Evolutionary conservation across 1,284 basidiomycete genomes (phyloP).

Genomic region (Apiotrichum gamsii): DNA sequence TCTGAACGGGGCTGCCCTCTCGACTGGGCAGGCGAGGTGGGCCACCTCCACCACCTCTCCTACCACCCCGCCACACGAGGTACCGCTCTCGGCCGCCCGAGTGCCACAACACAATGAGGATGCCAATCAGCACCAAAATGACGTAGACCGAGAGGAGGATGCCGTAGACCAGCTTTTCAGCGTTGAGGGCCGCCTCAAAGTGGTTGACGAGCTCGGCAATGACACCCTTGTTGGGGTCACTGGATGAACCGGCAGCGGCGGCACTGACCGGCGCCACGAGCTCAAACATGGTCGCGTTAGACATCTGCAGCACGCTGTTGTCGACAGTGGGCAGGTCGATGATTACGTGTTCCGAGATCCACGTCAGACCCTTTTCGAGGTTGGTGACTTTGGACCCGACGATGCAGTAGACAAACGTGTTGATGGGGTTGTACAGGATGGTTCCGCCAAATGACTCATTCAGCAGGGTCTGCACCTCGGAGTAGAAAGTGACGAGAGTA

Average conservation of each 20-base stretch:
- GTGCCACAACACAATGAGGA: slow-evolving; percentile 39
- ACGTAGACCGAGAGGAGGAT: slow-evolving; percentile 75
- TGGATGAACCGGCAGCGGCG: slow-evolving; percentile 65
- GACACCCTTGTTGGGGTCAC: slow-evolving; percentile 56
- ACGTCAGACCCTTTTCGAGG: slow-evolving; percentile 81
- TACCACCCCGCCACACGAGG: background rate
- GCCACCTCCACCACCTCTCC: too few species aligned
- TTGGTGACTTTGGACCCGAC: slow-evolving; percentile 81
- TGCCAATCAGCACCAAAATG: slow-evolving; percentile 31
- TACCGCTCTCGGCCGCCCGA: slow-evolving; percentile 28
- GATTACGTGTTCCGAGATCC: slow-evolving; percentile 79
- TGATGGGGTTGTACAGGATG: slow-evolving; percentile 69
- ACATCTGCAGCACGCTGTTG: slow-evolving; percentile 66
- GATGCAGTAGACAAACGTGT: slow-evolving; percentile 81
- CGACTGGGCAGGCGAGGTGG: too few species aligned
- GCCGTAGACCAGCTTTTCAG: slow-evolving; percentile 73
- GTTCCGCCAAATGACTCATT: slow-evolving; percentile 71
- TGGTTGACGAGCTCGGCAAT: slow-evolving; percentile 65
- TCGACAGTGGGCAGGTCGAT: slow-evolving; percentile 71
- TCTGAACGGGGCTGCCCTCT: too few species aligned
- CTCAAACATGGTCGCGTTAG: slow-evolving; percentile 62
- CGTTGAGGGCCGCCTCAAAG: slow-evolving; percentile 66
- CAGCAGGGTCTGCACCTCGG: slow-evolving; percentile 51
- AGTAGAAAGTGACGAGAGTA: slow-evolving; percentile 51
- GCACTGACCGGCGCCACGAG: slow-evolving; percentile 68